A percentile compares a stretch with the other conserved stretches of the same genome.
Conservation (phyloP, 225 moss, liverwort and hornwort genomes). For the Straminergon stramineum region DNA sequence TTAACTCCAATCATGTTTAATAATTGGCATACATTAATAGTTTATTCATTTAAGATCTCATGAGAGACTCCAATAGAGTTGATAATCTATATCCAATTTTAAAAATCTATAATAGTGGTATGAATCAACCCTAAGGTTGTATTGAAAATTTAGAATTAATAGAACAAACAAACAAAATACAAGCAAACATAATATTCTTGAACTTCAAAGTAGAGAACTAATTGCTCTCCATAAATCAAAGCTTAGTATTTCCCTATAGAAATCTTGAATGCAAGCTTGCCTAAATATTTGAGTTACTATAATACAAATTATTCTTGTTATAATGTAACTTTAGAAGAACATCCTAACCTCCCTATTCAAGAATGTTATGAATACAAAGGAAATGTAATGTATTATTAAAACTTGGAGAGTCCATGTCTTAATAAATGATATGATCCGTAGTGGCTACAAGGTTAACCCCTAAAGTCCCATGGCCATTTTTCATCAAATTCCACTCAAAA, state of each 20-base stretch:
- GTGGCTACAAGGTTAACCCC: neutral
- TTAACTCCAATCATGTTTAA: no score
- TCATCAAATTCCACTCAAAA: no score
- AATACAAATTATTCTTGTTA: neutral
- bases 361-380: neutral
- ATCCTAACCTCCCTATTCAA: neutral
- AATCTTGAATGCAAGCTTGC: neutral
- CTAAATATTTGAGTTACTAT: neutral
- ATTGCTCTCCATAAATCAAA: neutral
- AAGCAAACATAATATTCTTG: neutral
- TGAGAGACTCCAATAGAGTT: fast-evolving
- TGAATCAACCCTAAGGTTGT: neutral
- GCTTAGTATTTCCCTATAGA: fast-evolving
- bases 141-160: fast-evolving
- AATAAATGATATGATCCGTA: neutral
- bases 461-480: no score
- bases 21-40: neutral
- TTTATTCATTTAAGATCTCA: neutral
- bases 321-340: neutral
- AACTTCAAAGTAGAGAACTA: neutral
- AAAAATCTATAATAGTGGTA: neutral
- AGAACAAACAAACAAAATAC: neutral
- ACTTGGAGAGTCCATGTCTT: neutral
- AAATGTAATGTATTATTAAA: neutral
- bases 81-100: neutral